Evolutionary conservation across 129 eudicot species (phyloP), one percentile per base, ranked within the genome.

Genomic region (Artemisia argyi): DNA sequence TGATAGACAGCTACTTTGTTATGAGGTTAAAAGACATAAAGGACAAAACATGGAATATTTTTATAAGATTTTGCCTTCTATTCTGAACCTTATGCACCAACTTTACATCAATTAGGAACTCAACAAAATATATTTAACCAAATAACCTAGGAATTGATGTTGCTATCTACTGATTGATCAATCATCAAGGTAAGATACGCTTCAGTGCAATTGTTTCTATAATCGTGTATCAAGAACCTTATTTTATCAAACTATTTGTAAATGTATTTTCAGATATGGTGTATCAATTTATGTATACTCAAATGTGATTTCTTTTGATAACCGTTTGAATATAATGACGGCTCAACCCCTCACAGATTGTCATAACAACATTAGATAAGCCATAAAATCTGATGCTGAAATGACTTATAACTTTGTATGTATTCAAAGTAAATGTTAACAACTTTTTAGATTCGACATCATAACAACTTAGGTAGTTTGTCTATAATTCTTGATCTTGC

Each of bases 101-200:
- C 59, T 75, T 73, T 61, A 60, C 77, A 59, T 60, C 17, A 73
- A 47, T 30, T 60, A 60, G 76, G 50, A 59, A 16, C 61, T 72
- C 60, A 60, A 14, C 57, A 46, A 47, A 22, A 61, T 51, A 15
- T 28, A 51, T 15, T 17, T 8, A 73, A 63, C n/a, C 56, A 22
- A 58, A 72, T 11, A 55, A 70, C 65, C 61, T 61, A 61, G 54
- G 71, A 73, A 73, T n/a, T n/a, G n/a, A n/a, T n/a, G 22, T 9
- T 63, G 44, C 76, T 46, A 44, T 22, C 28, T 39, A 7, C 6
- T 35, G 44, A 5, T 35, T 7, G 44, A 35, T 35, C 44, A 35
- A 35, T 35, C 44, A 35, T 35, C 44, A 5, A 35, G 9, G 44
- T 35, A 35, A 35, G 44, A 1, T 35, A 35, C 5, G 44, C 8